A percentile compares a stretch with the other conserved stretches of the same genome.
phyloP scores from a whole-genome alignment of 768 basidiomycete genomes.

The Collybia mongolica region DNA sequence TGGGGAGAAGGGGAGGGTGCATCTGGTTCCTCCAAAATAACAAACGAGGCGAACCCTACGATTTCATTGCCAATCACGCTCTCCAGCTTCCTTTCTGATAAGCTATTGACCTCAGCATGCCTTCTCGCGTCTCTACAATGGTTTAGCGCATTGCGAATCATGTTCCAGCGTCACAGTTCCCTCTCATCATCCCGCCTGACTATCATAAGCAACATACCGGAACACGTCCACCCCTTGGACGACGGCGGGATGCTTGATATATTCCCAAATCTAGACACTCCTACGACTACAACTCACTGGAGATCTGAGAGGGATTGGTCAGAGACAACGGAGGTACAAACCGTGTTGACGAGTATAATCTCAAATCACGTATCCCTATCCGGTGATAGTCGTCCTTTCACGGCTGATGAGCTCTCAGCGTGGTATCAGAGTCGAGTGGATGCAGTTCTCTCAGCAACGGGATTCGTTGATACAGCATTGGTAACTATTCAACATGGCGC shows the following conservation, averaged over 20 bases:
- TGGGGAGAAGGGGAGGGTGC: conserved; percentile 53
- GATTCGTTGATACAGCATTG: conserved; percentile 79
- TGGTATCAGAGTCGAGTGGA: conserved; percentile 81
- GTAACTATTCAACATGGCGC: conserved; percentile 84
- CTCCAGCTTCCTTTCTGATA: conserved; percentile 58
- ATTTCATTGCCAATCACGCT: conserved; percentile 50
- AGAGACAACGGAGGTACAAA: conserved; percentile 44
- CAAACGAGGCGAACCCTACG: conserved; percentile 22
- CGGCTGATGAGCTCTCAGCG: conserved; percentile 48
- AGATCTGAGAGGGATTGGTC: conserved; percentile 58
- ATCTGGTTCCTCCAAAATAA: conserved; percentile 25
- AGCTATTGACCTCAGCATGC: conserved; percentile 59
- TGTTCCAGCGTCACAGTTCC: conserved; percentile 55
- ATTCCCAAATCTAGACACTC: conserved; percentile 41
- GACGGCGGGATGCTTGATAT: conserved; percentile 62
- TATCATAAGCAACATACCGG: conserved; percentile 75
- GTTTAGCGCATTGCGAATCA: conserved; percentile 54
- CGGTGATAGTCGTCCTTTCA: conserved; percentile 29
- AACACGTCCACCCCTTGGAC: conserved; percentile 62
- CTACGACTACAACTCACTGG: conserved; percentile 36
- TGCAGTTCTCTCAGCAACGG: conserved; percentile 58
- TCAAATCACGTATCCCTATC: background rate
- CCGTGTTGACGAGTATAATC: conserved; percentile 31
- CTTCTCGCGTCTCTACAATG: conserved; percentile 63
- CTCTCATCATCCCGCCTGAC: conserved; percentile 71